phyloP scores from a whole-genome alignment of 306 rosid genomes.

The Citrullus mucosospermus region DNA sequence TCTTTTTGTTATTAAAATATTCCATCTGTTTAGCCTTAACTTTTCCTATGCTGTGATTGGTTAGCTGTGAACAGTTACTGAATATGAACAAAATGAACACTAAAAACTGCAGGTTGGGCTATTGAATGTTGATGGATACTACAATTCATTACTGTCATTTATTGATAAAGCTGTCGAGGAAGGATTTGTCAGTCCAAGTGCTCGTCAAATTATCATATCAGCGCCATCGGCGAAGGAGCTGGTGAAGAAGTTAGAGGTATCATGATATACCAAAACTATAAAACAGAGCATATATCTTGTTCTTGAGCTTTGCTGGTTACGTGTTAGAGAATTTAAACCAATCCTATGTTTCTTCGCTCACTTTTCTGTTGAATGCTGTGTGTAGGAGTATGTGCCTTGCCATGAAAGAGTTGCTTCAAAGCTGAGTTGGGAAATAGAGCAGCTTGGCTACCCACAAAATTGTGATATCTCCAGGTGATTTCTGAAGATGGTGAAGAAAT shows the following conservation, averaged over 20 bases:
- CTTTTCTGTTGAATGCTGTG: background rate
- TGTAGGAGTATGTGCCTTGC: constrained; percentile 81
- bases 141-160: constrained; percentile 71
- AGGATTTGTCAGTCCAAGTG: constrained; percentile 79
- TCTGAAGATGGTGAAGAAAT: constrained; percentile 16
- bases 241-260: constrained; percentile 91
- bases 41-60: background rate
- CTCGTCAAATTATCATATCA: constrained; percentile 86
- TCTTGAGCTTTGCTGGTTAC: background rate
- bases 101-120: constrained; percentile 66
- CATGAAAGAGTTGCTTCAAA: constrained; percentile 90
- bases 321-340: background rate
- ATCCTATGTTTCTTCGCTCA: background rate
- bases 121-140: constrained; percentile 95
- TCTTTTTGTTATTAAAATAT: background rate
- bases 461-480: constrained; percentile 57
- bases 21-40: background rate
- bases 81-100: background rate
- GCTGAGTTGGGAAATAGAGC: constrained; percentile 78
- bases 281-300: background rate
- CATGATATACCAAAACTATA: background rate
- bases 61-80: background rate
- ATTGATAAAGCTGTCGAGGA: constrained; percentile 97
- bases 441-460: constrained; percentile 55
- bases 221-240: constrained; percentile 85